Evolutionary conservation across 192 early-diverging fungal genomes (phyloP).

Genomic region (Martensiomyces pterosporus): DNA sequence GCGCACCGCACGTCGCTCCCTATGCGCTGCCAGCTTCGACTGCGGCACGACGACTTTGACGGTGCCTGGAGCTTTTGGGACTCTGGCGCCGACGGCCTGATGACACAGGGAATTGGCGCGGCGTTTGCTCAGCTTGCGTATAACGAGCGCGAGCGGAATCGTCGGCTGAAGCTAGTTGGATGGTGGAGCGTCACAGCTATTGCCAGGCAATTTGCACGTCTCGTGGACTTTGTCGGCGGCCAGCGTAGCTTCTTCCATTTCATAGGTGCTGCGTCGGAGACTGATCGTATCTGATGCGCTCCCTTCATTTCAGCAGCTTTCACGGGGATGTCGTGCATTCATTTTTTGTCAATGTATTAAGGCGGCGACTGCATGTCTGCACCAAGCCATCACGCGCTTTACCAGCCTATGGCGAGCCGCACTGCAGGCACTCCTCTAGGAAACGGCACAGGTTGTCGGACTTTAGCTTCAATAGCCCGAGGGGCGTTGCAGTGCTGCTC

Average conservation of each 20-base stretch:
- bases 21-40: conserved; percentile 73
- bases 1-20: conserved; percentile 81
- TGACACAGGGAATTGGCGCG: conserved; percentile 78
- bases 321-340: too few species aligned
- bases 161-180: conserved; percentile 81
- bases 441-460: conserved; percentile 22
- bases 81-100: conserved; percentile 66
- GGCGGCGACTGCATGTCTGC: too few species aligned
- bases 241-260: conserved; percentile 68
- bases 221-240: conserved; percentile 71
- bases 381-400: too few species aligned
- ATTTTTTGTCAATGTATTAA: too few species aligned
- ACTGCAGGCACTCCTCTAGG: conserved; percentile 24
- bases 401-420: too few species aligned
- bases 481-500: conserved; percentile 19
- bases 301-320: too few species aligned
- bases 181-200: conserved; percentile 82
- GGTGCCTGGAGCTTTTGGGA: conserved; percentile 91
- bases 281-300: conserved; percentile 13
- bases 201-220: conserved; percentile 61
- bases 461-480: conserved; percentile 40
- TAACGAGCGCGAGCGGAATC: conserved; percentile 77
- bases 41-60: conserved; percentile 81
- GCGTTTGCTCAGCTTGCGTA: conserved; percentile 73
- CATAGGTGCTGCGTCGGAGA: conserved; percentile 17